These are phyloP conservation scores for Diaporthe citriasiana DNA, from an alignment of 2,329 filamentous ascomycete genomes.

Conservation along the genomic window DNA sequence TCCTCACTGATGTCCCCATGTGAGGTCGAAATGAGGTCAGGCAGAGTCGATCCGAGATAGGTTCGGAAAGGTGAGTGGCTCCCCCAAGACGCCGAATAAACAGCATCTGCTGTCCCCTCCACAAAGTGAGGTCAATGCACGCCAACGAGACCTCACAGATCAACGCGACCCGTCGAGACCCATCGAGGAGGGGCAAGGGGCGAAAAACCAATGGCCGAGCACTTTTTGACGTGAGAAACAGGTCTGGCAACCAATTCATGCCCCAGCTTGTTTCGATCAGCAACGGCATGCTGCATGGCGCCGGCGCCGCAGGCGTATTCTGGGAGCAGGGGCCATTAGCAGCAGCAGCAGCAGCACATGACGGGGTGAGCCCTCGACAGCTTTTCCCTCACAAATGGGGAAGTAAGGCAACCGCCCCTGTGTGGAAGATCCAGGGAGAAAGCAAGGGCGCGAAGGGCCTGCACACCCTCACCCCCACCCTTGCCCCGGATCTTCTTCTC, in stretches of 20 bases:
- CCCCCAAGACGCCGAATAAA: not conserved
- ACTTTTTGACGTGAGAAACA: not conserved
- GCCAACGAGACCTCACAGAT: not conserved
- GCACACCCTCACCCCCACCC: not conserved
- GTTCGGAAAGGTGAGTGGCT: not conserved
- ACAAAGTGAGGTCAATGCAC: not conserved
- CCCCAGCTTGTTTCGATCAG: not conserved
- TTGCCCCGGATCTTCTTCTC: not conserved
- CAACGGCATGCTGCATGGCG: not conserved
- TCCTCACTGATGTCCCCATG: not conserved
- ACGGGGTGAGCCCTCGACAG: not conserved
- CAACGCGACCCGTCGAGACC: not conserved
- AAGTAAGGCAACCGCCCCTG: not conserved
- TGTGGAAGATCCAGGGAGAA: no score
- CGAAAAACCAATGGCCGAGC: not conserved
- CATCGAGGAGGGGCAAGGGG: not conserved
- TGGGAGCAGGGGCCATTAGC: no score
- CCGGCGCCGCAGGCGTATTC: not conserved
- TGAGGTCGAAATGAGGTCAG: constrained; percentile 3
- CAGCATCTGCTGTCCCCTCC: not conserved
- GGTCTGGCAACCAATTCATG: not conserved
- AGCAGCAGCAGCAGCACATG: not conserved
- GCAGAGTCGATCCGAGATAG: not conserved
- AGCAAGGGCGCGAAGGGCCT: not conserved
- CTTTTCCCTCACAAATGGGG: not conserved